Base-by-base conservation (phyloP, 1,284 basidiomycete genomes). In the Pholiota adiposa region DNA sequence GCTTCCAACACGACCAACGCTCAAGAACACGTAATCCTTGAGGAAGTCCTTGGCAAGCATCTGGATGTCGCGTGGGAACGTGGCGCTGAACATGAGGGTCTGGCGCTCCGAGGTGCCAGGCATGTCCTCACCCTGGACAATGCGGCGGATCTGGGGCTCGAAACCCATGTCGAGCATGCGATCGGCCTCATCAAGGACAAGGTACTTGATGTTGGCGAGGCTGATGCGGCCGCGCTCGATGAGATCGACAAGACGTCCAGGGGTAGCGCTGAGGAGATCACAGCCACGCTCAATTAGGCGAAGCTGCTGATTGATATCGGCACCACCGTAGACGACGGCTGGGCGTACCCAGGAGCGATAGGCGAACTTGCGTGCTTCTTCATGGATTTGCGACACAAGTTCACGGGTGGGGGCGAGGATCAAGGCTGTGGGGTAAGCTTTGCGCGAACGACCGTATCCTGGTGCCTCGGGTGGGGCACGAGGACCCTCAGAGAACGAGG, bases 151-250 rank as follows among this genome's bases (percentile, higher is more conserved):
- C 79, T 99, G 97, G 62, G 97, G 97, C 79, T 99, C 97, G 85
- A 99, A 99, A 92, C 97, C 97, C 97, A 99, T 99, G 83, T 99
- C 97, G 70, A 99, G 87, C 97, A 99, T 99, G 72, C 97, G 93
- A 82, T 99, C 97, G 63, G 97, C 97, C 81, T 99, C 97, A 72
- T 99, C 97, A 60, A 99, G 91, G 34, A 99, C 97, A 56, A 99
- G 90, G 80, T 97, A 99, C 70, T 94, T 92, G 78, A 99, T 92
- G 79, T 98, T 98, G 70, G 93, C 88, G 61, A 99, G 86, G 72
- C 92, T 94, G 83, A 99, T 98, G 63, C 94, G 89, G 40, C 97
- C 97, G 72, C 97, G 93, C 79, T 99, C 97, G 68, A 99, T 98
- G 65, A 99, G 83, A 79, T 99, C 97, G 69, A 98, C 96, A 53